Evolutionary conservation across 1,139 yeast genomes (phyloP).

Genomic region (Diutina scorzettiae): DNA sequence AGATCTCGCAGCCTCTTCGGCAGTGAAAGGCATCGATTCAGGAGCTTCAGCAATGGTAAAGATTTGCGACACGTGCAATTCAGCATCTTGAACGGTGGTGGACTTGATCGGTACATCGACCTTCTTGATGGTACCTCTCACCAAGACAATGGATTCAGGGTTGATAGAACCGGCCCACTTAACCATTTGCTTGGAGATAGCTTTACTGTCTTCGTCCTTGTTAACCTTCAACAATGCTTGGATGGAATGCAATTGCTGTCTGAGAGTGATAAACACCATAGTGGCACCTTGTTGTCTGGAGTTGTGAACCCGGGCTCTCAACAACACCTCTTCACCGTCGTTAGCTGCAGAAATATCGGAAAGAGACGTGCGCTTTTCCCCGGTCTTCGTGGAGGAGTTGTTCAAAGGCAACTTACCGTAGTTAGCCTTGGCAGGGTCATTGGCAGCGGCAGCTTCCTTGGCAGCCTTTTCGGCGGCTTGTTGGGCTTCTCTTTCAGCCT

Average conservation of each 20-base stretch:
- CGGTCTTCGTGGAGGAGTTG: slow-evolving; percentile 63
- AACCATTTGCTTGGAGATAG: slow-evolving; percentile 88
- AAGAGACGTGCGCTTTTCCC: slow-evolving; percentile 45
- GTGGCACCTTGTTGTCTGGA: slow-evolving; percentile 95
- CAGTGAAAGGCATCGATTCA: slow-evolving; percentile 79
- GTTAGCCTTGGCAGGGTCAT: slow-evolving; percentile 74
- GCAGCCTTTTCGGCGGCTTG: slow-evolving; percentile 81
- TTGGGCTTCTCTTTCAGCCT: slow-evolving; percentile 87
- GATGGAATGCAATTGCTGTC: slow-evolving; percentile 91
- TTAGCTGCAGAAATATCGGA: slow-evolving; percentile 44
- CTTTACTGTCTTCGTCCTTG: slow-evolving; percentile 21
- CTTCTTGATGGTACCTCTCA: slow-evolving; percentile 72
- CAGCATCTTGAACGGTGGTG: slow-evolving; percentile 86
- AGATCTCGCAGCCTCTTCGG: slow-evolving; percentile 93
- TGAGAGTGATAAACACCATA: slow-evolving; percentile 77
- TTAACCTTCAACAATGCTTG: slow-evolving; percentile 48
- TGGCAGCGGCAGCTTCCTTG: slow-evolving; percentile 59
- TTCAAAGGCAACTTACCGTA: slow-evolving; percentile 86
- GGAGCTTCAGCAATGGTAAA: slow-evolving; percentile 81
- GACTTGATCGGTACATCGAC: slow-evolving; percentile 82
- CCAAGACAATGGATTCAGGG: slow-evolving; percentile 84
- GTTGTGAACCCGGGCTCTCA: slow-evolving; percentile 91
- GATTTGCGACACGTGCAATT: slow-evolving; percentile 64
- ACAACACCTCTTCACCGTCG: slow-evolving; percentile 68
- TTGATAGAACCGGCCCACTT: slow-evolving; percentile 87